phyloP scores from a whole-genome alignment of 2,329 filamentous ascomycete species.

The Neurospora sp. region DNA sequence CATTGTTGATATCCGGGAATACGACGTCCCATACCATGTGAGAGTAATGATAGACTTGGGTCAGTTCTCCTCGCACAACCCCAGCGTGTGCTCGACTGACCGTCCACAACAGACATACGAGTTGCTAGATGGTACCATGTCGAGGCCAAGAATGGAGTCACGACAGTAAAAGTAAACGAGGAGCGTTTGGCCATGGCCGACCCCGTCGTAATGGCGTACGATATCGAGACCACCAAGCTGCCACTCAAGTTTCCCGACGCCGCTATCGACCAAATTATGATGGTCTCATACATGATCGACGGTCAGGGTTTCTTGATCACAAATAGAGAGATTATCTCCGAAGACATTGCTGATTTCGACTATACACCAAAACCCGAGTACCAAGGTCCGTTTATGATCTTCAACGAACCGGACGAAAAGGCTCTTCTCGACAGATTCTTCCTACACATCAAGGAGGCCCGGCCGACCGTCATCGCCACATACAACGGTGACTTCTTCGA shows the following conservation, averaged over 20 bases:
- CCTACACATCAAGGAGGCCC: constrained; percentile 85
- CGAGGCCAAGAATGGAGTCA: constrained; percentile 82
- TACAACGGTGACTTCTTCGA: constrained; percentile 99
- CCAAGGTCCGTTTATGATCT: constrained; percentile 89
- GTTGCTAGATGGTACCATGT: constrained; percentile 97
- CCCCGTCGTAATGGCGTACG: constrained; percentile 96
- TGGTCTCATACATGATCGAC: constrained; percentile 99
- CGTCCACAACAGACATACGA: constrained; percentile 60
- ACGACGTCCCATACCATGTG: constrained; percentile 98
- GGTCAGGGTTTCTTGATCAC: constrained; percentile 97
- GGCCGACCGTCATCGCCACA: constrained; percentile 95
- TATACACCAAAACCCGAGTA: constrained; percentile 98
- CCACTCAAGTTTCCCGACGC: constrained; percentile 96
- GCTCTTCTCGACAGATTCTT: constrained; percentile 85
- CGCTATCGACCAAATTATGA: constrained; percentile 94
- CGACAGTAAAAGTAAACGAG: constrained; percentile 75
- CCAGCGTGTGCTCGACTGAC: constrained; percentile 14
- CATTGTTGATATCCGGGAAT: constrained; percentile 97
- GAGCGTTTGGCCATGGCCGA: constrained; percentile 85
- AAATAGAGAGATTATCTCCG: constrained; percentile 93
- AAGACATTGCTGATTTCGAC: constrained; percentile 95
- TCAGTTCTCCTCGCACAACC: constrained; percentile 26
- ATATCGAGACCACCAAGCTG: constrained; percentile 95
- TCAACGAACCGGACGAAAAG: constrained; percentile 95
- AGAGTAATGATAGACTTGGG: constrained; percentile 94